Evolutionary conservation across 2,329 filamentous ascomycete genomes (phyloP).

Genomic region (Sarocladiaceae sp.): DNA sequence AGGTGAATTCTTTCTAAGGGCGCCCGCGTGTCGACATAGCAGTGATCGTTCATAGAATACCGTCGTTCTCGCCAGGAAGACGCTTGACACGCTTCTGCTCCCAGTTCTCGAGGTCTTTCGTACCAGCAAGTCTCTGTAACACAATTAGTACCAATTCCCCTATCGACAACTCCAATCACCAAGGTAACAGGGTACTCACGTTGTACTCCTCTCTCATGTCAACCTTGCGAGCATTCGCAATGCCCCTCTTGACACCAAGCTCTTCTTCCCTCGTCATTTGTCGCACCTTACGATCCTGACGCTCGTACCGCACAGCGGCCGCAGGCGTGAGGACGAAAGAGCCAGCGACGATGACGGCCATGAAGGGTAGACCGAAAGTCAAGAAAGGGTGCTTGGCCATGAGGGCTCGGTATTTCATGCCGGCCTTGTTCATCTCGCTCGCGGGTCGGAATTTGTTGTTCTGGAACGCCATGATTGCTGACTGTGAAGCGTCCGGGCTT

Average conservation of each 20-base stretch:
- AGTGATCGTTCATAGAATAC: constrained; percentile 58
- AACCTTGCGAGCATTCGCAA: constrained; percentile 51
- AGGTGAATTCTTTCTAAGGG: not conserved
- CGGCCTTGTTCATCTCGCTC: constrained; percentile 63
- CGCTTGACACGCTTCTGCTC: constrained; percentile 93
- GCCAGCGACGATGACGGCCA: constrained; percentile 82
- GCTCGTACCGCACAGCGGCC: constrained; percentile 89
- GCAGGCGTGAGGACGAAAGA: constrained; percentile 94
- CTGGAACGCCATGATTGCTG: constrained; percentile 56
- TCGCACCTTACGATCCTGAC: constrained; percentile 83
- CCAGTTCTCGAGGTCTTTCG: constrained; percentile 88
- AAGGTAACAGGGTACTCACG: not conserved
- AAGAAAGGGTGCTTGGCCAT: constrained; percentile 81
- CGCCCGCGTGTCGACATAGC: not conserved
- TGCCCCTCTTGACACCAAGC: constrained; percentile 72
- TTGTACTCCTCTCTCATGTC: constrained; percentile 4
- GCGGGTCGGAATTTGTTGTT: constrained; percentile 67
- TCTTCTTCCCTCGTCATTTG: constrained; percentile 84
- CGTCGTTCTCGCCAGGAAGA: constrained; percentile 85
- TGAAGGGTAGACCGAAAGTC: constrained; percentile 90
- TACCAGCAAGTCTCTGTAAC: constrained; percentile 76
- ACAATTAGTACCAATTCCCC: not conserved
- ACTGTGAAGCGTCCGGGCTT: no score
- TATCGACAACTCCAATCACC: not conserved
- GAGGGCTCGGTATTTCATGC: constrained; percentile 69